These are phyloP conservation scores for Pyrenula aspistea DNA, from an alignment of 495 filamentous ascomycete genomes.

Conservation along the genomic window DNA sequence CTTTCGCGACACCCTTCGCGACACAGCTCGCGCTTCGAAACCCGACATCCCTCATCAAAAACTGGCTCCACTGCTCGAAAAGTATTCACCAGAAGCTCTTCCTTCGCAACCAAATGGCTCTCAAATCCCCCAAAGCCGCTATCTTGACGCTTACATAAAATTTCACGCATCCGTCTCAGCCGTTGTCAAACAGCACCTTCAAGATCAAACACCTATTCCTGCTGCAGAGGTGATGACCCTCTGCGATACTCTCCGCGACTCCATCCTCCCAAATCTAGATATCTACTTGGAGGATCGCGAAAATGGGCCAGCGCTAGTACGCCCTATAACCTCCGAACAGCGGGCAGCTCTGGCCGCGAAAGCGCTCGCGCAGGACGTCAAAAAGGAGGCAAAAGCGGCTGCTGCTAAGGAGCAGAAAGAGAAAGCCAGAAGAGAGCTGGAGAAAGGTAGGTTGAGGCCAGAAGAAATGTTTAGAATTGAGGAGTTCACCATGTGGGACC, in stretches of 20 bases:
- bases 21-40: conserved; percentile 31
- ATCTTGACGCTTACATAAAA: conserved; percentile 20
- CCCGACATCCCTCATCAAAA: conserved; percentile 20
- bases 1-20: conserved; percentile 56
- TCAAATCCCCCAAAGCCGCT: conserved; percentile 12
- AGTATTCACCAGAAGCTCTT: conserved; percentile 12
- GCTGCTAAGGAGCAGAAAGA: conserved; percentile 41
- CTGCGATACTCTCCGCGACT: conserved; percentile 70
- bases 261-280: conserved; percentile 63
- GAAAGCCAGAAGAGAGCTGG: conserved; percentile 42
- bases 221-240: conserved; percentile 44
- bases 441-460: conserved; percentile 60
- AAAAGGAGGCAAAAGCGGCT: conserved; percentile 45
- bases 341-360: conserved; percentile 63
- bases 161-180: conserved; percentile 31
- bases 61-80: conserved; percentile 11
- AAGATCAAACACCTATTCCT: background rate
- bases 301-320: conserved; percentile 61
- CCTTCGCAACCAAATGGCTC: background rate
- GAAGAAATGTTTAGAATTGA: conserved; percentile 61
- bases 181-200: conserved; percentile 26
- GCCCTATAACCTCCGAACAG: conserved; percentile 64
- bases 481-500: conserved; percentile 76
- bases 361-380: conserved; percentile 39
- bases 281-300: conserved; percentile 85